Evolutionary conservation across 768 basidiomycete species (phyloP).

Genomic region (Cystoderma amianthinum): DNA sequence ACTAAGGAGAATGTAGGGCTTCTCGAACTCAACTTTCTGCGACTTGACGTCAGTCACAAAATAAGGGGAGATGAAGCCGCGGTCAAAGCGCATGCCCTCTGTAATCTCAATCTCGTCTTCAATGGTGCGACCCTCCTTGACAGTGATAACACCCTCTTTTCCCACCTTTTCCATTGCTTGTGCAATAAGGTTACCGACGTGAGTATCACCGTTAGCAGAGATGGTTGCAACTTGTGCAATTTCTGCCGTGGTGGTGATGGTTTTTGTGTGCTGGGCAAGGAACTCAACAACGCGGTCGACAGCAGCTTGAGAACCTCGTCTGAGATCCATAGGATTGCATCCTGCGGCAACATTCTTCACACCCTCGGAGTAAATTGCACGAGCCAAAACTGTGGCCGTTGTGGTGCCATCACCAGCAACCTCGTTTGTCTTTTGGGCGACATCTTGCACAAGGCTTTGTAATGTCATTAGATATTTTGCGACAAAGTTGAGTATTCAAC

Average conservation of each 20-base stretch:
- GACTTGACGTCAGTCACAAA: slow-evolving; percentile 97
- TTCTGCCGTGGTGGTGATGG: slow-evolving; percentile 94
- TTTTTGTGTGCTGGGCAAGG: slow-evolving; percentile 82
- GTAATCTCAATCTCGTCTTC: slow-evolving; percentile 99
- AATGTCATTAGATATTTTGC: background rate
- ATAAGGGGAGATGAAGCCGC: slow-evolving; percentile 96
- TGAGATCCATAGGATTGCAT: slow-evolving; percentile 99
- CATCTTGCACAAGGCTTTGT: slow-evolving; percentile 89
- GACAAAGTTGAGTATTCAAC: slow-evolving; percentile 19
- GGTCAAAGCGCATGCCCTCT: slow-evolving; percentile 99
- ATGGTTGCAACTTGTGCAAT: slow-evolving; percentile 99
- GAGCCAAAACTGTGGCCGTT: slow-evolving; percentile 93
- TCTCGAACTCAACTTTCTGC: slow-evolving; percentile 96
- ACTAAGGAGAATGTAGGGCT: slow-evolving; percentile 86
- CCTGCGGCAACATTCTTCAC: slow-evolving; percentile 99
- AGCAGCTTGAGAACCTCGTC: slow-evolving; percentile 94
- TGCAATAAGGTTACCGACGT: slow-evolving; percentile 92
- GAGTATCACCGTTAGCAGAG: slow-evolving; percentile 73
- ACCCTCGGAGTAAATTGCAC: slow-evolving; percentile 97
- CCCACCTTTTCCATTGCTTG: slow-evolving; percentile 99
- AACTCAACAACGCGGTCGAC: slow-evolving; percentile 93
- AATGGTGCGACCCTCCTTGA: slow-evolving; percentile 97
- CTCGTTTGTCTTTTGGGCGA: slow-evolving; percentile 96
- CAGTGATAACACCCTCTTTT: slow-evolving; percentile 99
- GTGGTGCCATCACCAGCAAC: slow-evolving; percentile 97